Evolutionary conservation across 495 filamentous ascomycete species (phyloP).

Genomic region (Penicillium argentinense): DNA sequence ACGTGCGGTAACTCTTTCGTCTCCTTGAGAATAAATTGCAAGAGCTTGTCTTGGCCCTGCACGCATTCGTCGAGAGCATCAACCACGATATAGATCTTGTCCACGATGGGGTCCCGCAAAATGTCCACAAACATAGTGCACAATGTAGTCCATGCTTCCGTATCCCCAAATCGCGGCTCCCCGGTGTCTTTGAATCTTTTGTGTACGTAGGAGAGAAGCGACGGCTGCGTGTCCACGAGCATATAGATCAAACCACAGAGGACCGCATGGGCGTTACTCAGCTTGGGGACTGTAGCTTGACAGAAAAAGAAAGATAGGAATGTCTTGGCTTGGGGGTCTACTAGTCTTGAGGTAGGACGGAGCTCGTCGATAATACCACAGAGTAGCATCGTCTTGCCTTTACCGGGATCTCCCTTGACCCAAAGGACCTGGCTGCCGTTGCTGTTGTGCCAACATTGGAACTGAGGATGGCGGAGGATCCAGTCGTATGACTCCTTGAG

Average conservation of each 20-base stretch:
- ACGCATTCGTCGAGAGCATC: background rate
- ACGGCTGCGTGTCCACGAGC: background rate
- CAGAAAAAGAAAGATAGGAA: background rate
- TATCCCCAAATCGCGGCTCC: background rate
- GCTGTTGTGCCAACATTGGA: background rate
- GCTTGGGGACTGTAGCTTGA: background rate
- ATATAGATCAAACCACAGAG: background rate
- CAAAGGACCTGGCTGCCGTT: background rate
- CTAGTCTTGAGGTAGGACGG: background rate
- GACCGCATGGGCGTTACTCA: background rate
- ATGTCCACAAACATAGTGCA: background rate
- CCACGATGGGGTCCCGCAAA: background rate
- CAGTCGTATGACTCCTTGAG: background rate
- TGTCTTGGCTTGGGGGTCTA: background rate
- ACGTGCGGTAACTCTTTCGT: background rate
- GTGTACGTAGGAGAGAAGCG: background rate
- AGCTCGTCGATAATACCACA: background rate
- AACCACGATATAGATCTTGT: background rate
- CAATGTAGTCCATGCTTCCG: background rate
- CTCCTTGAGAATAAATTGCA: background rate
- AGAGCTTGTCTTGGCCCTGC: background rate
- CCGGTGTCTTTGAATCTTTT: background rate
- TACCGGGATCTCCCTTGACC: background rate
- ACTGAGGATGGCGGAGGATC: background rate
- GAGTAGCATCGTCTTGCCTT: background rate